Evolutionary conservation across 2,329 filamentous ascomycete species (phyloP), one percentile per base, ranked within the genome.

Genomic region (Colletotrichum sp.): DNA sequence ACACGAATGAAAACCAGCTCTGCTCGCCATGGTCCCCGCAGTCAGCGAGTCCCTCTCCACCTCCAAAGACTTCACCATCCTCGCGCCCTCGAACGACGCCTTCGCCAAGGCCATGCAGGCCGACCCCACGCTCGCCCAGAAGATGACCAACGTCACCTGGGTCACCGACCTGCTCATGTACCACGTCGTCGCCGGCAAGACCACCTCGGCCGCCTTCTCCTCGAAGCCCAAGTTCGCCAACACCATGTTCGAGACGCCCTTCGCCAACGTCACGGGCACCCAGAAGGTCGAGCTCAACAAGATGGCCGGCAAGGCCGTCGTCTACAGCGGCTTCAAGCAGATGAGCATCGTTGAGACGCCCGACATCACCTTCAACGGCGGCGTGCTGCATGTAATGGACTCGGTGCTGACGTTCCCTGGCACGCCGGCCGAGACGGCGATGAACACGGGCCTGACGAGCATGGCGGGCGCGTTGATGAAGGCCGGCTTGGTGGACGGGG

Each of bases 101-200:
- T 92, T 93, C 83, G 78, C 65, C 13, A 78, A 79, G 7, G 79
- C 84, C 6, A 82, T 83, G 26, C 76, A 79, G 10, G 77, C 81
- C 32, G 81, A 81, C 26, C 82, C 82, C 1, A 81, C 81, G 26
- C 82, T 84, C n/a, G 79, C 81, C 80, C 82, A 80, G 21, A 75
- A 77, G 15, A 73, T 68, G 63, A 82, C 80, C 60, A 84, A 85
- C 57, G 86, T 86, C 69, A 79, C 89, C 21, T 84, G 90, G 13
- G 84, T 87, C 7, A 81, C 86, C 32, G 81, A 83, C 38, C 86
- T 93, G 36, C 87, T 94, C 5, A 83, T 88, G 67, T 94, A 94
- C 83, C 92, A 94, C 83, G 87, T 93, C 71, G 84, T 93, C 57
- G 85, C 87, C 70, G 88, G 87, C 70, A 87, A 87, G n/a, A 86